Evolutionary conservation across 1,284 basidiomycete genomes (phyloP).

Genomic region (Trametes sp.): DNA sequence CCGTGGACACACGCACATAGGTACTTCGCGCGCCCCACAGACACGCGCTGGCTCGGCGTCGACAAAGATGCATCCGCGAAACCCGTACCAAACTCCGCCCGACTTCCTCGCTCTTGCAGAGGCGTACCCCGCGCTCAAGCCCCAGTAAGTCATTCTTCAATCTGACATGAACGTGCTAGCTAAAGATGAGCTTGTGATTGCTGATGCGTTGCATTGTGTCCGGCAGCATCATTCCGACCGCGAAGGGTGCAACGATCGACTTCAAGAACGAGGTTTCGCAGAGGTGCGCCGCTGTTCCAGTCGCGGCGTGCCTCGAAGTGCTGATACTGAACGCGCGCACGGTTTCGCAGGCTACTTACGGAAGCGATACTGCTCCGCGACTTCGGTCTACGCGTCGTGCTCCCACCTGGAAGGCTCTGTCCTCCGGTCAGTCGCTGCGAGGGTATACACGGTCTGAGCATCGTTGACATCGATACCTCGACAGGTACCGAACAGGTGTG

Average conservation of each 20-base stretch:
- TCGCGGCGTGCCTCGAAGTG: background rate
- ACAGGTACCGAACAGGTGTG: conserved; percentile 74
- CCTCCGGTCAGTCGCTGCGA: conserved; percentile 70
- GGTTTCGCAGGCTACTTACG: conserved; percentile 67
- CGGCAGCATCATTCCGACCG: conserved; percentile 43
- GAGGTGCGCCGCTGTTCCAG: conserved; percentile 51
- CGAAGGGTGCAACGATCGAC: conserved; percentile 62
- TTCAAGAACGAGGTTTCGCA: conserved; percentile 77
- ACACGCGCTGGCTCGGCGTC: background rate
- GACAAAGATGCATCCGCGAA: conserved; percentile 65
- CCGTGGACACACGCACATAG: too few species aligned
- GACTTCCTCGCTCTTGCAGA: conserved; percentile 72
- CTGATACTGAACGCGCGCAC: background rate
- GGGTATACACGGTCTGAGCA: too few species aligned
- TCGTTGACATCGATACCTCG: background rate
- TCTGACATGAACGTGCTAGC: too few species aligned
- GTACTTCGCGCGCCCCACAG: too few species aligned
- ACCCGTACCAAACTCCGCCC: conserved; percentile 61
- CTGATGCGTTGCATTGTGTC: background rate
- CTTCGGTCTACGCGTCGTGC: conserved; percentile 66
- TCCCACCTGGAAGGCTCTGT: conserved; percentile 81
- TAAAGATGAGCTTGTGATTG: background rate
- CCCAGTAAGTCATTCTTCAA: conserved; percentile 56
- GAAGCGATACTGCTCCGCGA: conserved; percentile 79
- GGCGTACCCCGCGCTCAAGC: conserved; percentile 62